Evolutionary conservation across 306 rosid species (phyloP), one percentile per base, ranked within the genome.

Genomic region (Castanea crenata): DNA sequence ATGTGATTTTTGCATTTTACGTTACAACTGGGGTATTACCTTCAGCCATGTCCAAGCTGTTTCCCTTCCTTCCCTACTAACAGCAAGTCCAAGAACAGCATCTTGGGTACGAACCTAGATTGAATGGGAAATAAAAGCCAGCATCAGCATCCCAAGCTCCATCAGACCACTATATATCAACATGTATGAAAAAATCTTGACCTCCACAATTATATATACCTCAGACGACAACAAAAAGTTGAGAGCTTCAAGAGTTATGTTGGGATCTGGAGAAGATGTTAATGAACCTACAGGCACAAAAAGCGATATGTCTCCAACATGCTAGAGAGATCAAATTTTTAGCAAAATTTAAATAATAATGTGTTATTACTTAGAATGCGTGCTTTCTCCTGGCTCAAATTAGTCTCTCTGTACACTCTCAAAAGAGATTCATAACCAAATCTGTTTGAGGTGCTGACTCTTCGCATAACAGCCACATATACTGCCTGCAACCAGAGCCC

Each of bases 31-130:
- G 77, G 67, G 78, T 52, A 83, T 70, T 84, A 86, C 98, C 98
- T 92, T 87, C 79, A 94, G 79, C 97, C 97, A 92, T 9, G 81
- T 51, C 98, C 98, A 92, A 76, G 97, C 94, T 64, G 89, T 81
- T 55, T 94, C 97, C 69, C 97, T 91, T 76, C 97, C 98, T 75
- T 91, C 82, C 62, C 56, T 55, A 73, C 85, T 62, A 79, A 89
- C 91, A 81, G 82, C 78, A 12, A 92, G 88, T 77, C 98, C 97
- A 71, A 77, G 78, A 78, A 87, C 86, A 73, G 88, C 97, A 85
- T 94, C 98, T 84, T 94, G 98, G 80, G 87, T 92, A 4, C 97
- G 94, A 71, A 92, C 98, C 97, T 94, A 68, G 55, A 77, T 68
- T 80, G n/a, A 8, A 72, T 18, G 72, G 55, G 41, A 31, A 76